Evolutionary conservation across 345 rosid genomes (phyloP), one percentile per base, ranked within the genome.

Genomic region (Corchorus capsularis): DNA sequence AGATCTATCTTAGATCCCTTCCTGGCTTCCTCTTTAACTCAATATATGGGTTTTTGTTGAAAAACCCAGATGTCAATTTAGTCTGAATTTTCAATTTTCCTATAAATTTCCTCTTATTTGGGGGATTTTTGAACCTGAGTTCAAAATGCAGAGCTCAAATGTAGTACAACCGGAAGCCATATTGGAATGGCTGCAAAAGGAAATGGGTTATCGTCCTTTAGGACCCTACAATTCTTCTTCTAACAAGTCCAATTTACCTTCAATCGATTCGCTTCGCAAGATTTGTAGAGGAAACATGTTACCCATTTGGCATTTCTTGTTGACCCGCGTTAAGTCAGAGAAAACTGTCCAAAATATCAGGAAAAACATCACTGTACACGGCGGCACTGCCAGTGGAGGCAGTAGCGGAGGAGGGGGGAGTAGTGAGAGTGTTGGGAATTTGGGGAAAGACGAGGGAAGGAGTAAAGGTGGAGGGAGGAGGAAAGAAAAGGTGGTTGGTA

Each of bases 221-320:
- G 96, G 94, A 9, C 90, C 92, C 7, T 89, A 87, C 80, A 85
- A 66, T 73, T 86, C 92, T 37, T 68, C 93, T 46, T 68, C 89
- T 16, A 83, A 85, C 65, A 86, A 89, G 63, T 82, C 88, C 39
- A 92, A 91, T 60, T 79, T 84, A 66, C 97, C 97, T 9, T 89
- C 95, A 5, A 72, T 79, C 17, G 95, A 94, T 54, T 73, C 98
- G 61, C 73, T 91, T 37, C 83, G 97, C 45, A 91, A 83, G 89
- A 80, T 93, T 75, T 91, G 92, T 46, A 89, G 97, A 35, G 98
- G 98, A 46, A 93, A 93, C 52, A 91, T 93, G 97, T 89, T 94
- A 60, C 91, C 94, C 37, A 64, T 90, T 66, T 93, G 97, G 97
- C 81, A 62, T 67, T 94, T 87, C 71, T 86, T 93, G 63, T 67